Conservation (phyloP, 257 asterid genomes). For the Anisodus tanguticus region DNA sequence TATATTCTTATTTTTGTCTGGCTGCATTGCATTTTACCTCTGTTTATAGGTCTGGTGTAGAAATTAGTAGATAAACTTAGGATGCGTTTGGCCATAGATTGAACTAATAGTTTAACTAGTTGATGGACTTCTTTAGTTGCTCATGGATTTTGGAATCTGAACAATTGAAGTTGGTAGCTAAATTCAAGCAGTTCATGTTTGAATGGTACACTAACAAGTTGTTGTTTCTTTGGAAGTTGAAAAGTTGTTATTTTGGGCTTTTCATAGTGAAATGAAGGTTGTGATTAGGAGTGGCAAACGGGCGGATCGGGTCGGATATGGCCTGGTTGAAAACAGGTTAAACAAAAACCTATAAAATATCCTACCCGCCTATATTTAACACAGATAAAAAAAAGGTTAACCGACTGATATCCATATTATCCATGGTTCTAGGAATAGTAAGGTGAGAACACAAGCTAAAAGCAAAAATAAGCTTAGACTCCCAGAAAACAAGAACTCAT, state of each 20-base stretch:
- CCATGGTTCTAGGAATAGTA: too few species aligned
- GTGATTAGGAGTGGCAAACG: not conserved
- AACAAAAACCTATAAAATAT: too few species aligned
- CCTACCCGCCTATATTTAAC: too few species aligned
- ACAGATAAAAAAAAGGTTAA: too few species aligned
- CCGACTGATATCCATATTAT: too few species aligned
- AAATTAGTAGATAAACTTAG: not conserved
- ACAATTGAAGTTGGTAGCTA: not conserved
- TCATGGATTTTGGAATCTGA: not conserved
- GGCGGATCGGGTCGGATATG: too few species aligned
- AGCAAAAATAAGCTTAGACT: too few species aligned
- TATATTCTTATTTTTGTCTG: not conserved
- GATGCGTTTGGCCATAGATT: not conserved
- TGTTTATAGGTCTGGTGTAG: not conserved
- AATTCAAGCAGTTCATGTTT: not conserved
- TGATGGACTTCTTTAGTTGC: not conserved
- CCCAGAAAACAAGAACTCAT: too few species aligned
- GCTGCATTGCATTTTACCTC: not conserved
- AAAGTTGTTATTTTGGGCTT: not conserved
- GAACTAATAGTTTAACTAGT: not conserved
- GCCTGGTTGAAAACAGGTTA: too few species aligned
- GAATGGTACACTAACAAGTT: not conserved
- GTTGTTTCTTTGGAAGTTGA: not conserved
- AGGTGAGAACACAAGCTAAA: too few species aligned
- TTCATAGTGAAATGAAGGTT: conserved; percentile 7